phyloP scores from a whole-genome alignment of 2,329 filamentous ascomycete species.

The Lachnellula cervina region DNA sequence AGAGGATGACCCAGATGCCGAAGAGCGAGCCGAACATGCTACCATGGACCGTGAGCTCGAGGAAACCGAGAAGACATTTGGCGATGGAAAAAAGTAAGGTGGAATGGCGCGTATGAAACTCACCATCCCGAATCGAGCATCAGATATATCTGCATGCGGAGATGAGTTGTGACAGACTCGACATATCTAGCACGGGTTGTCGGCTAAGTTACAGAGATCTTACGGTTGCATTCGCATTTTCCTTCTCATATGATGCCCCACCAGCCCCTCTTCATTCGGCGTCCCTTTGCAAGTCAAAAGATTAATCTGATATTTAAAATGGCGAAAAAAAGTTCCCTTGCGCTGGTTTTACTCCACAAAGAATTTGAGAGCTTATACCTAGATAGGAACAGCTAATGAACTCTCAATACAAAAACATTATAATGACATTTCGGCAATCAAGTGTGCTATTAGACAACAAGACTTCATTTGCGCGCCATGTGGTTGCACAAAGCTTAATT shows the following conservation, averaged over 20 bases:
- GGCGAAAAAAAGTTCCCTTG: neutral
- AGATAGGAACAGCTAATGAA: neutral
- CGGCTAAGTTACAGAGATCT: neutral
- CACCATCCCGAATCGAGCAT: neutral
- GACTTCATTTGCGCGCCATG: neutral
- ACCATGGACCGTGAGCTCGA: slow-evolving; percentile 13
- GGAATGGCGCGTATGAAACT: neutral
- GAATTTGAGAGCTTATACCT: neutral
- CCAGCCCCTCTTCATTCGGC: neutral
- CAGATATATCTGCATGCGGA: neutral
- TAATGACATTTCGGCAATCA: neutral
- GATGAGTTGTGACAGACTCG: neutral
- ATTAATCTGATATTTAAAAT: neutral
- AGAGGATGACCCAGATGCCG: slow-evolving; percentile 27
- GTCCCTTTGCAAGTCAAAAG: neutral
- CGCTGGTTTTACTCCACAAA: neutral
- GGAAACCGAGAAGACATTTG: slow-evolving; percentile 12
- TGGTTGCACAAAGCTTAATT: neutral
- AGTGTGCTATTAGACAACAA: neutral
- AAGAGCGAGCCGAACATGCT: slow-evolving; percentile 20
- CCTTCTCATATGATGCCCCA: too few relatives aligned
- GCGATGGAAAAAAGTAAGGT: neutral
- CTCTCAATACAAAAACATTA: neutral
- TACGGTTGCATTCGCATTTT: neutral
- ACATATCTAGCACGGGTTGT: neutral